Conservation (phyloP, 768 basidiomycete genomes). For the Naganishia onofrii region DNA sequence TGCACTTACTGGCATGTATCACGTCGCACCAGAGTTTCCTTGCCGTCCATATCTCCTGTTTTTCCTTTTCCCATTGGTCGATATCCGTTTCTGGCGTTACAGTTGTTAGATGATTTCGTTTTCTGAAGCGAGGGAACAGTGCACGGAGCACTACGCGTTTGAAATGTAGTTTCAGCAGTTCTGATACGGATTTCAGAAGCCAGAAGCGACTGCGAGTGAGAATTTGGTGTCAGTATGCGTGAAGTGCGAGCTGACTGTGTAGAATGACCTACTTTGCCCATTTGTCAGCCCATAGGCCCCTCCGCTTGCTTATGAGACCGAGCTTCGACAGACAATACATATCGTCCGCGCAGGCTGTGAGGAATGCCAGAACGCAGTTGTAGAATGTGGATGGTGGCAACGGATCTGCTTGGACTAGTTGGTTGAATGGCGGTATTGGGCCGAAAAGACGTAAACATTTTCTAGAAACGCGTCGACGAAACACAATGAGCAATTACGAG, state of each 20-base stretch:
- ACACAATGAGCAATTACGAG: background rate
- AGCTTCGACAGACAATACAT: conserved; percentile 26
- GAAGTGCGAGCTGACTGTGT: background rate
- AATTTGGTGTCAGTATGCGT: background rate
- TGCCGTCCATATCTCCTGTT: conserved; percentile 21
- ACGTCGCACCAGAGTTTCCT: conserved; percentile 26
- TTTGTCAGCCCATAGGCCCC: conserved; percentile 27
- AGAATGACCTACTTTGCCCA: conserved; percentile 26
- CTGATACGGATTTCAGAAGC: conserved; percentile 20
- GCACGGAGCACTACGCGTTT: conserved; percentile 4
- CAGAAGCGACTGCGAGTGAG: conserved; percentile 17
- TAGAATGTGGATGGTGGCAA: conserved; percentile 13
- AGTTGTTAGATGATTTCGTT: background rate
- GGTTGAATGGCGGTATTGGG: conserved; percentile 20
- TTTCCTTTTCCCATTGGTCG: conserved; percentile 2
- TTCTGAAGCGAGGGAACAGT: background rate
- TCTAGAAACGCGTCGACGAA: background rate
- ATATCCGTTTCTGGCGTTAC: conserved; percentile 14
- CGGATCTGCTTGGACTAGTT: conserved; percentile 15
- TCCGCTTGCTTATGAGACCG: conserved; percentile 14
- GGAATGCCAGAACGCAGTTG: conserved; percentile 5
- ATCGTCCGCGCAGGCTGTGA: conserved; percentile 21
- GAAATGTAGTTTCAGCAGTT: conserved; percentile 21
- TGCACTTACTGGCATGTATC: conserved; percentile 10
- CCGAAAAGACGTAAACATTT: conserved; percentile 25